These are phyloP conservation scores for Castanea sativa DNA, from an alignment of 306 rosid genomes.

Conservation along the genomic window DNA sequence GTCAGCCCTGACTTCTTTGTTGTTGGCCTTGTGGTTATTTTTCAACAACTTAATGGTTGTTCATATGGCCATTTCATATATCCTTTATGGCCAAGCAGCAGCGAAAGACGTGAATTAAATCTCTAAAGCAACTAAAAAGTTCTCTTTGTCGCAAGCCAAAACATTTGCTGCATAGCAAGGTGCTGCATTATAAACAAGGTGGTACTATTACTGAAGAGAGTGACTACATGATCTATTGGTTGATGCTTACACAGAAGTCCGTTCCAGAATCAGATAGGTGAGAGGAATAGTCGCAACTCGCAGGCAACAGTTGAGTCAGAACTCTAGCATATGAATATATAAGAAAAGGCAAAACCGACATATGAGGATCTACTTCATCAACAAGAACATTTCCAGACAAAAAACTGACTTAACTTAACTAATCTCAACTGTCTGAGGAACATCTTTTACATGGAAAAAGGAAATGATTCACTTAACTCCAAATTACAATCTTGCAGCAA, in stretches of 20 bases:
- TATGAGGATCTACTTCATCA: not conserved
- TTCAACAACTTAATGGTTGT: not conserved
- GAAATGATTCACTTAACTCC: not conserved
- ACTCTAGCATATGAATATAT: not conserved
- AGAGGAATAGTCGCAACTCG: not conserved
- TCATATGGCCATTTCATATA: not conserved
- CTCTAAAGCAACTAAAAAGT: not conserved
- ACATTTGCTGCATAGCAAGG: not conserved
- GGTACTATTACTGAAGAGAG: not conserved
- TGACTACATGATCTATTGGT: not conserved
- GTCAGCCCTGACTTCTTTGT: not conserved
- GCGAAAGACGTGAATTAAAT: not conserved
- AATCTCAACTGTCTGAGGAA: not conserved
- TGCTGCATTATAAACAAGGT: not conserved
- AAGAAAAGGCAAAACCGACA: not conserved
- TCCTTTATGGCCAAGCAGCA: not conserved
- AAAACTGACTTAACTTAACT: not conserved
- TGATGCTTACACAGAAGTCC: not conserved
- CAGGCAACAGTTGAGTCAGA: not conserved
- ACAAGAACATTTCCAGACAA: not conserved
- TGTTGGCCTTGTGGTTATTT: not conserved
- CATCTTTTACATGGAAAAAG: not conserved
- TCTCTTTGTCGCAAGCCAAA: not conserved
- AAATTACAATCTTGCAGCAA: not conserved
- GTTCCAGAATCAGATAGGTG: not conserved